phyloP scores from a whole-genome alignment of 1,284 basidiomycete species.

The Sanguinoderma infundibulare region DNA sequence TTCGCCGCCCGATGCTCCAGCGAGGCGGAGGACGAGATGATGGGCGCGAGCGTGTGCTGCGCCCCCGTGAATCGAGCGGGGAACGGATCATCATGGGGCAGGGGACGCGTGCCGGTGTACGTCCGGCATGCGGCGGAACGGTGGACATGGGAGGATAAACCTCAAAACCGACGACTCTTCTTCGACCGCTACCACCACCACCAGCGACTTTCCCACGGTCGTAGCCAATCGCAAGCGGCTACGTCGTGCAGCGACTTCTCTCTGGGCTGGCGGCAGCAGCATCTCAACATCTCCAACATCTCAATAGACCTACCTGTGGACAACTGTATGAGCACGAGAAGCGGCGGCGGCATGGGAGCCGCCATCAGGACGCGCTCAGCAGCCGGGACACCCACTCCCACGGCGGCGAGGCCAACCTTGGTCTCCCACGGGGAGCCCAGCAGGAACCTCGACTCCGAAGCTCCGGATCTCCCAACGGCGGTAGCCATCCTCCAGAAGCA shows the following conservation, averaged over 20 bases:
- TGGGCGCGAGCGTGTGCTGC: constrained; percentile 51
- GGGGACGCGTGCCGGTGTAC: constrained; percentile 46
- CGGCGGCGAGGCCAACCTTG: background rate
- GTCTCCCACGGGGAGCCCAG: background rate
- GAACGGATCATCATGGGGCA: constrained; percentile 20
- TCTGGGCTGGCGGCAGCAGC: background rate
- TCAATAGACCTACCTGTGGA: no score
- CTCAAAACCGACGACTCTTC: no score
- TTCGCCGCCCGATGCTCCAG: constrained; percentile 6
- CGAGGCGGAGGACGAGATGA: constrained; percentile 21
- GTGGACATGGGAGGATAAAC: constrained; percentile 70
- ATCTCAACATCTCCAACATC: no score
- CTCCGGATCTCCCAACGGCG: background rate
- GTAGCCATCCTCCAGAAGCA: accelerated
- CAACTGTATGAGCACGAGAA: background rate
- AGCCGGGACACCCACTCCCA: no score
- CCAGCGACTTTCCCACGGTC: background rate
- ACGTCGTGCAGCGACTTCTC: background rate
- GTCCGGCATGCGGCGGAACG: constrained; percentile 63
- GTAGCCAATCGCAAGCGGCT: background rate
- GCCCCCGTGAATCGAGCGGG: constrained; percentile 49
- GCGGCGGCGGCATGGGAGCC: background rate
- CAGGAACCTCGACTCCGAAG: background rate
- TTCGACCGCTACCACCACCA: background rate
- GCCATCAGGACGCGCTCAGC: background rate